Evolutionary conservation across 225 moss, liverwort and hornwort genomes (phyloP), one percentile per base, ranked within the genome.

Genomic region (Climacium dendroides): DNA sequence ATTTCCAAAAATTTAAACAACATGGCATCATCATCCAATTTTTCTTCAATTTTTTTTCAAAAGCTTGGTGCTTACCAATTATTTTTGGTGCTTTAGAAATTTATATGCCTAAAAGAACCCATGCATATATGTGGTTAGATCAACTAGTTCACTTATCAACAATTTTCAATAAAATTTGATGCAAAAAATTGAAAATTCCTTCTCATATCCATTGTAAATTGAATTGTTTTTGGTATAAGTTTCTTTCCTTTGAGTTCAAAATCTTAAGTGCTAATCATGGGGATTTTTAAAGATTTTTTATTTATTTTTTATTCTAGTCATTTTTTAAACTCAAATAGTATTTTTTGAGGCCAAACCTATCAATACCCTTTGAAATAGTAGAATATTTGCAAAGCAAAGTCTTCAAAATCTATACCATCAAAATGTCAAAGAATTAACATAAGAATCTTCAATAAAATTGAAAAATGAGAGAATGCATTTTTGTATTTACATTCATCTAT

Each of bases 331-430:
- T 35, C 0, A 19, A 11, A 19, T 35, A 35, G 0, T 65, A 9
- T 17, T 0, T 35, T 64, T 35, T 3, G 17, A 1, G 9, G 10
- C 8, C 3, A 35, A 0, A 6, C 0, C 64, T 5, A 62, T 8
- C 15, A 29, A 16, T 32, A 5, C 16, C 9, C 3, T 64, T 64
- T 66, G 6, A 19, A 35, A 66, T 20, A n/a, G 20, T 11, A 66
- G n/a, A 66, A 6, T n/a, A 65, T 19, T 65, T n/a, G 3, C 19
- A n/a, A n/a, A 19, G 0, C 11, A n/a, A 34, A 10, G 10, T 20
- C 20, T 32, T 65, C 6, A 66, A n/a, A 66, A n/a, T n/a, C 8
- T 6, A 20, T n/a, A 66, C 0, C 3, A 1, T 22, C 22, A 2
- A 66, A 1, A 22, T 43, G 15, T 26, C 26, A 43, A 71, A 26